Conservation (phyloP, 2,329 filamentous ascomycete species). For the Leptographium radiaticola region DNA sequence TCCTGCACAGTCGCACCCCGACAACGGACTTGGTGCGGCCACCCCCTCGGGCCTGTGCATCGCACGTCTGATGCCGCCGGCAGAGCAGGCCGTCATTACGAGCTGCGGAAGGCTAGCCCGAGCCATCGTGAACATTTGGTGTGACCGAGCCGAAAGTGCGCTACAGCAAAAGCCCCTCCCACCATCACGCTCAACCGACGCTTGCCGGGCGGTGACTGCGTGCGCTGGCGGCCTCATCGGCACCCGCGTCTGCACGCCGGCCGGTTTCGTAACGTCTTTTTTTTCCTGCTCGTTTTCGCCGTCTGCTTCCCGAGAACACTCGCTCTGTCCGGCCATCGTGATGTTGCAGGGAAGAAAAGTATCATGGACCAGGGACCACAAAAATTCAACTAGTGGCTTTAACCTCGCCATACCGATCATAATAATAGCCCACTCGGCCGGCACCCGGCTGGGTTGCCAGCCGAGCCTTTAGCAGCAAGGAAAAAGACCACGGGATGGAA, state of each 20-base stretch:
- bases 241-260: neutral
- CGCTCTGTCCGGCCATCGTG: neutral
- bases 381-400: too few species aligned
- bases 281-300: neutral
- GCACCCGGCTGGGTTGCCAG: too few species aligned
- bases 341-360: neutral
- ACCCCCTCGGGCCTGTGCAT: neutral
- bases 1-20: too few species aligned
- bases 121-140: constrained; percentile 5
- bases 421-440: too few species aligned
- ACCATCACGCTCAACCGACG: neutral
- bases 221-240: neutral
- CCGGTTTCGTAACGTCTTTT: neutral
- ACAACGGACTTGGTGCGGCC: too few species aligned
- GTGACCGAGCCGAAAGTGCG: neutral
- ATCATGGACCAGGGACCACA: too few species aligned
- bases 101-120: neutral
- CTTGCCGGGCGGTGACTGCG: neutral
- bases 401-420: too few species aligned
- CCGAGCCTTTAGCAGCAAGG: too few species aligned
- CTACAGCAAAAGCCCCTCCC: neutral
- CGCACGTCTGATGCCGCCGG: neutral
- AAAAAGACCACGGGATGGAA: neutral
- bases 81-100: neutral
- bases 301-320: neutral